Conservation (phyloP, 73 alveolate genomes). For the Loxodes magnus region DNA sequence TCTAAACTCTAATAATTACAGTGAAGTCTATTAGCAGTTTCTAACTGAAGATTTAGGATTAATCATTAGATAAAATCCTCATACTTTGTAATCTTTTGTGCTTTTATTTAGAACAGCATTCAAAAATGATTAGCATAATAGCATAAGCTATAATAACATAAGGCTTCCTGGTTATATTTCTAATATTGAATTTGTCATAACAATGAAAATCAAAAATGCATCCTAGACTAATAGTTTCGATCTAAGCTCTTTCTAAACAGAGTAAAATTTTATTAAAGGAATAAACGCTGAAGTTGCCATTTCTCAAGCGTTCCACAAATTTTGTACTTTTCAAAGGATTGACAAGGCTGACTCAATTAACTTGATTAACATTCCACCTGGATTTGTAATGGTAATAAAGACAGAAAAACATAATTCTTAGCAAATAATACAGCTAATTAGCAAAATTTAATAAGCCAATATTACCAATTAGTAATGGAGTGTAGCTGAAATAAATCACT, state of each 20-base stretch:
- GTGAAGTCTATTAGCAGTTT: slow-evolving; percentile 1
- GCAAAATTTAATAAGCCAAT: slow-evolving; percentile 16
- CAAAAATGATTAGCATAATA: too few species aligned
- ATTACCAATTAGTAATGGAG: slow-evolving; percentile 14
- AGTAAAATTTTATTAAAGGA: too few species aligned
- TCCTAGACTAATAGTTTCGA: too few species aligned
- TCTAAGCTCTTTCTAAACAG: too few species aligned
- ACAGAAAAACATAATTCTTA: neutral
- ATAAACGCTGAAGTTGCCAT: too few species aligned
- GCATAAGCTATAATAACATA: too few species aligned
- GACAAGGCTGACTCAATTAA: neutral
- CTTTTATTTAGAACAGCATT: too few species aligned
- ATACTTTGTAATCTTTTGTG: too few species aligned
- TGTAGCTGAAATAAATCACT: slow-evolving; percentile 34
- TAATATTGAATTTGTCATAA: too few species aligned
- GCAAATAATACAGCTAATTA: neutral
- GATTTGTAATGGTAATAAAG: neutral
- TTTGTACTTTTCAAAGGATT: slow-evolving; percentile 1
- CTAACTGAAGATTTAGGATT: neutral
- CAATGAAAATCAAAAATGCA: too few species aligned
- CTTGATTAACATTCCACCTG: neutral
- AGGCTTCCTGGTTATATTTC: too few species aligned
- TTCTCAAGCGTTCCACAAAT: too few species aligned
- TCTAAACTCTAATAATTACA: neutral
- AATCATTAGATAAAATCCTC: slow-evolving; percentile 10